Conservation (phyloP, 768 basidiomycete genomes). For the Boletus subparvulus region DNA sequence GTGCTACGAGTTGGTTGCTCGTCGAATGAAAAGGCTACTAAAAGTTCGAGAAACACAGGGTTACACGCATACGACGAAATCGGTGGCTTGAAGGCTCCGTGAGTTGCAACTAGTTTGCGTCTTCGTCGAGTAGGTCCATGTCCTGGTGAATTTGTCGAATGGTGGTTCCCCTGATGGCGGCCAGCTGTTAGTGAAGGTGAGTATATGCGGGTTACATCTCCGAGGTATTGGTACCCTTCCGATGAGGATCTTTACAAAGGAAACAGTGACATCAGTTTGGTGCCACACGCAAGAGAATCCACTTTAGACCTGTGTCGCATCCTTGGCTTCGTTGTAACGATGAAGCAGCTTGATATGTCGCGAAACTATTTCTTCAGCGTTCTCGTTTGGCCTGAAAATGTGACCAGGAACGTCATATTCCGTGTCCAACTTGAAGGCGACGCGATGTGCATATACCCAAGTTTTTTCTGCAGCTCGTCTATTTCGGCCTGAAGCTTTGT, state of each 20-base stretch:
- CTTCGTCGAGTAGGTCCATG: slow-evolving; percentile 57
- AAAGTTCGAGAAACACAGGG: background rate
- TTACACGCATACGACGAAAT: background rate
- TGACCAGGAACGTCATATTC: background rate
- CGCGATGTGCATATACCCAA: slow-evolving; percentile 39
- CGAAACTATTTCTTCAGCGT: slow-evolving; percentile 60
- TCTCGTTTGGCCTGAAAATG: slow-evolving; percentile 39
- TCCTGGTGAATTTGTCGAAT: slow-evolving; percentile 74
- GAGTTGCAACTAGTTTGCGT: slow-evolving; percentile 39
- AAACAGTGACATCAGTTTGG: slow-evolving; percentile 1
- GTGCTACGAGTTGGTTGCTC: slow-evolving; percentile 36
- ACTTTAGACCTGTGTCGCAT: slow-evolving; percentile 65
- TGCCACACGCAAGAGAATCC: background rate
- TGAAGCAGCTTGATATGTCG: slow-evolving; percentile 72
- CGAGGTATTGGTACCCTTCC: slow-evolving; percentile 55
- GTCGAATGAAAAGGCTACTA: slow-evolving; percentile 20
- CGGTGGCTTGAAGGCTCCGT: background rate
- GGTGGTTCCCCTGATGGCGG: slow-evolving; percentile 64
- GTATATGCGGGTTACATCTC: slow-evolving; percentile 5
- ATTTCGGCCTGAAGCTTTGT: slow-evolving; percentile 50
- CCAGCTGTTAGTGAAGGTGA: slow-evolving; percentile 52
- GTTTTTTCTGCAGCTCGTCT: slow-evolving; percentile 42
- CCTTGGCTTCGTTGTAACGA: slow-evolving; percentile 79
- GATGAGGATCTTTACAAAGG: slow-evolving; percentile 60
- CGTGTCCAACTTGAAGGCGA: background rate